phyloP scores from a whole-genome alignment of 176 grass and related monocot species.

The Musa schizocarpa region DNA sequence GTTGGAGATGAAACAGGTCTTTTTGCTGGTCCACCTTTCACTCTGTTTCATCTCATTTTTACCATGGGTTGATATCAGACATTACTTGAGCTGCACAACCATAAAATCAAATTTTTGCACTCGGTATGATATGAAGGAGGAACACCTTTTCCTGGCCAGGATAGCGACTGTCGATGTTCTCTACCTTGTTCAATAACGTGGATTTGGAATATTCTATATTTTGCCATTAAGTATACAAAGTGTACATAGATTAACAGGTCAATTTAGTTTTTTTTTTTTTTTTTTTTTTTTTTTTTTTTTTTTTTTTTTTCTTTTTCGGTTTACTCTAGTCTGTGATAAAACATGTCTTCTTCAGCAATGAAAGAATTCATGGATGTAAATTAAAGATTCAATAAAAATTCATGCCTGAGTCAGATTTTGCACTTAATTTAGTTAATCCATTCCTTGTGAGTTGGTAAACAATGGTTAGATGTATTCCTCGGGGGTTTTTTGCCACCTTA shows the following conservation, averaged over 20 bases:
- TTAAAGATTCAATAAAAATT: not conserved
- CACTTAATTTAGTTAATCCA: not conserved
- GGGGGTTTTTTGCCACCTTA: too few relatives aligned
- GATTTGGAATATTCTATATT: not conserved
- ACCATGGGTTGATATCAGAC: not conserved
- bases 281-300: not conserved
- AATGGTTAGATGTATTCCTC: too few relatives aligned
- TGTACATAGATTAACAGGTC: conserved; percentile 6
- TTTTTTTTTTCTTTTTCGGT: not conserved
- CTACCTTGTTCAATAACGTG: conserved; percentile 4
- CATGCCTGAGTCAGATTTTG: not conserved
- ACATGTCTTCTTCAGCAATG: not conserved
- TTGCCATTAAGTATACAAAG: not conserved
- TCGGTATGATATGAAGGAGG: not conserved
- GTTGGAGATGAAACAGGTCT: not conserved
- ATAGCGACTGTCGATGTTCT: not conserved
- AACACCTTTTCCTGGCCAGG: not conserved
- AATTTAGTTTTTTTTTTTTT: not conserved
- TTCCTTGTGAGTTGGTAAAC: too few relatives aligned
- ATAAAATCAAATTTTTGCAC: not conserved
- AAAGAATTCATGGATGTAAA: conserved; percentile 5
- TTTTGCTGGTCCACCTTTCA: not conserved
- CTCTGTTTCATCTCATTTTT: not conserved
- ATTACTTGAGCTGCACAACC: not conserved
- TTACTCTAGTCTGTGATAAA: conserved; percentile 3